Percentiles rank a stretch among this genome's conserved stretches.
Conservation (phyloP, 148 eudicot genomes). For the Selenicereus undatus region DNA sequence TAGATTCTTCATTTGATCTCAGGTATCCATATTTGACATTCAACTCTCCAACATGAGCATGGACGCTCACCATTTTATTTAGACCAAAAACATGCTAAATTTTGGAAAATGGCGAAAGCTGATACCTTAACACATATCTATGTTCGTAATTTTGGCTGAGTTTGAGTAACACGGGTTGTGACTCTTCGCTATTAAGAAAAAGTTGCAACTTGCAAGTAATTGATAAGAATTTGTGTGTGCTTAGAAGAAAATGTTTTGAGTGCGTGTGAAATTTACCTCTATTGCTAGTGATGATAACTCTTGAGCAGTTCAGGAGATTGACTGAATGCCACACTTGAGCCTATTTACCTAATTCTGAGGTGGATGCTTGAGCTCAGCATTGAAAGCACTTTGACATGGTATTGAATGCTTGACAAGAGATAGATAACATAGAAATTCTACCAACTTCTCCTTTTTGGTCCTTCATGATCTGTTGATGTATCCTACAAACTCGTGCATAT, state of each 20-base stretch:
- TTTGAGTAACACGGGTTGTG: not conserved
- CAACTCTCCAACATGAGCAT: not conserved
- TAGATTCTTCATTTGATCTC: too few relatives aligned
- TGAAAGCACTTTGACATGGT: conserved; percentile 5
- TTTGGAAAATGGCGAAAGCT: not conserved
- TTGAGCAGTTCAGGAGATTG: conserved; percentile 18
- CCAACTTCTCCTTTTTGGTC: not conserved
- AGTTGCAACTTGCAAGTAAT: conserved; percentile 1
- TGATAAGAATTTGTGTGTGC: not conserved
- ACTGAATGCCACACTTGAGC: conserved; percentile 25
- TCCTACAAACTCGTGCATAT: not conserved
- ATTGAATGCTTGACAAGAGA: not conserved
- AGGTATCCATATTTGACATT: too few relatives aligned
- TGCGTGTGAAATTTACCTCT: conserved; percentile 19
- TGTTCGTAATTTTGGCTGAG: not conserved
- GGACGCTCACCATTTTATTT: not conserved
- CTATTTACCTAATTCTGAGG: conserved; percentile 25
- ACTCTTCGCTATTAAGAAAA: not conserved
- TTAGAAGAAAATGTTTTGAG: not conserved
- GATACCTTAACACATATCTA: not conserved
- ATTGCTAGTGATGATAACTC: conserved; percentile 15
- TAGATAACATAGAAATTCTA: not conserved
- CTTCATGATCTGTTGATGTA: conserved; percentile 13
- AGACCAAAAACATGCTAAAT: not conserved
- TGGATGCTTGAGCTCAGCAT: conserved; percentile 4